Evolutionary conservation across 441 rosid genomes (phyloP), one percentile per base, ranked within the genome.

Genomic region (Francoa sonchifolia): DNA sequence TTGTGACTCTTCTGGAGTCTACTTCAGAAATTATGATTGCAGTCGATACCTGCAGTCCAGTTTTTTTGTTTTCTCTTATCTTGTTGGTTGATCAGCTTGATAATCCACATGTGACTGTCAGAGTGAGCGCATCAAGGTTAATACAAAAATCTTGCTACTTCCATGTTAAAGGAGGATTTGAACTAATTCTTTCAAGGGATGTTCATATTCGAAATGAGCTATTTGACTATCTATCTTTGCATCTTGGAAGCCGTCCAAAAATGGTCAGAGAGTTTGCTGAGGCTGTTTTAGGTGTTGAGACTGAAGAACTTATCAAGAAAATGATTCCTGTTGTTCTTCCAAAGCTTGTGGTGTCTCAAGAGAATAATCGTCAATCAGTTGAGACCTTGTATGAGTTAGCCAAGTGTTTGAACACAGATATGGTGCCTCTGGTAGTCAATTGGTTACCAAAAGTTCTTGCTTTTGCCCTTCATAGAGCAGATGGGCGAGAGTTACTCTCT

Each of bases 391-490:
- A 59, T 26, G 89, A 83, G 67, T 54, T 92, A 55, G 84, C 94
- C 40, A 79, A 73, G 75, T 77, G 74, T 57, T 61, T 81, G 48
- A 66, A 81, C 57, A 73, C 69, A 53, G 89, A 79, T 30, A 58
- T 75, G 75, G 79, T 73, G 54, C 81, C 86, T 33, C 68, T 92
- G 50, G 65, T 81, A 33, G 92, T 92, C 52, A 67, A 79, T 65
- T 92, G 86, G 94, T 66, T 87, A 19, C 99, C 99, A 4, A 83
- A 82, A 67, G 97, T 92, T 25, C 99, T 87, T 59, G 88, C 97
- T 27, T 83, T 72, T 75, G 92, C 95, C 52, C 94, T 87, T 41
- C 79, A 77, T 66, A 80, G 54, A 62, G 48, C 70, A 55, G 80
- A 83, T 56, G 79, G 72, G 51, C 69, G 50, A 49, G 75, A 65